A percentile compares a stretch with the other conserved stretches of the same genome.
Conservation (phyloP, 1,284 basidiomycete genomes). For the Mycocalia duriaeana region DNA sequence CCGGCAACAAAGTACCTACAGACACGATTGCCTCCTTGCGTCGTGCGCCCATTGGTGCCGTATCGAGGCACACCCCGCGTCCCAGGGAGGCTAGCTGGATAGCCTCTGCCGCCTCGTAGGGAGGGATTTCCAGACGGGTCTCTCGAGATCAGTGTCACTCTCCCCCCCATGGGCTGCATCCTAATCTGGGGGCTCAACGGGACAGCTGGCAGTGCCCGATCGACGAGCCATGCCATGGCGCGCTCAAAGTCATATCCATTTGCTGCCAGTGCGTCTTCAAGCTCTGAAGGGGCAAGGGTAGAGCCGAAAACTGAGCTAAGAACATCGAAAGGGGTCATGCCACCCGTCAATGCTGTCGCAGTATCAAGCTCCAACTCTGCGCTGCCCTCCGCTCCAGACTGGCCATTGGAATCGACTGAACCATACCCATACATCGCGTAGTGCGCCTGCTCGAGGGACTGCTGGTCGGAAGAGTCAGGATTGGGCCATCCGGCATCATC, state of each 20-base stretch:
- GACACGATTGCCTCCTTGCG: constrained; percentile 65
- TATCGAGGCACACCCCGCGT: constrained; percentile 48
- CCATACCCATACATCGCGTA: constrained; percentile 30
- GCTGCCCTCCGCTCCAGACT: constrained; percentile 34
- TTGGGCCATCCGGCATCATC: constrained; percentile 53
- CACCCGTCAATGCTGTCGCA: constrained; percentile 65
- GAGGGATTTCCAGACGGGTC: constrained; percentile 37
- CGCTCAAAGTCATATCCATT: constrained; percentile 93
- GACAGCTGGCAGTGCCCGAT: constrained; percentile 51
- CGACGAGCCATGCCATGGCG: constrained; percentile 89
- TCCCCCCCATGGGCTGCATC: constrained; percentile 56
- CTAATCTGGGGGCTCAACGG: constrained; percentile 41
- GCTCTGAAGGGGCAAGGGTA: constrained; percentile 80
- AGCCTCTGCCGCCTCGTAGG: constrained; percentile 23
- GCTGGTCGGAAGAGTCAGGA: constrained; percentile 36
- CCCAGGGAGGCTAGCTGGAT: constrained; percentile 28
- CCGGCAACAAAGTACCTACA: constrained; percentile 96
- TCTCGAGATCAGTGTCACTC: constrained; percentile 58
- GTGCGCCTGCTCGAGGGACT: constrained; percentile 24
- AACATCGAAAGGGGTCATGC: constrained; percentile 97
- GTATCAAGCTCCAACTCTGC: constrained; percentile 57
- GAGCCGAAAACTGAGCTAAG: constrained; percentile 90
- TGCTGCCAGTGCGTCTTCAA: constrained; percentile 87
- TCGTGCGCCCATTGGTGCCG: constrained; percentile 55
- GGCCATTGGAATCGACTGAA: constrained; percentile 23